These are phyloP conservation scores for Calocybe indica DNA, from an alignment of 768 basidiomycete genomes.

Conservation along the genomic window DNA sequence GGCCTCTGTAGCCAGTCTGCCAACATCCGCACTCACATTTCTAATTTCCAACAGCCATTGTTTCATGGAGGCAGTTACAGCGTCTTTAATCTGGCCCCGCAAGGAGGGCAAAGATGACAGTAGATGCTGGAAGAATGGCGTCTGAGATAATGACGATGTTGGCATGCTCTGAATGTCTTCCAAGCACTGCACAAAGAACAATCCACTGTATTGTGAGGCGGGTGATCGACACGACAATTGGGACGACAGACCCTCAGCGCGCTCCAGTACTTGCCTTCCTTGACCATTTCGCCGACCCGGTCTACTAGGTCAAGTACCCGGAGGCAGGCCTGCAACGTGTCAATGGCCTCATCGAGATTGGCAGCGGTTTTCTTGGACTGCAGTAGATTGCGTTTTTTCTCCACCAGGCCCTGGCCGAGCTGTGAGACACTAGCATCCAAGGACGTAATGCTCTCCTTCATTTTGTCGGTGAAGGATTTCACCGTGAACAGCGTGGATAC, in stretches of 20 bases:
- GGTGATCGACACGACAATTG: conserved; percentile 22
- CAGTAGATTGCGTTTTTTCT: conserved; percentile 88
- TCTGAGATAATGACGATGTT: conserved; percentile 82
- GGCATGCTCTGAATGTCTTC: conserved; percentile 94
- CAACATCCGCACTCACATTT: conserved; percentile 81
- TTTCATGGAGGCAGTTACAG: conserved; percentile 92
- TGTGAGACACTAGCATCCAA: conserved; percentile 86
- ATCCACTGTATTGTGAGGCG: conserved; percentile 23
- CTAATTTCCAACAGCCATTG: conserved; percentile 96
- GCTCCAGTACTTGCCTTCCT: conserved; percentile 93
- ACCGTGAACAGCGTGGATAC: conserved; percentile 96
- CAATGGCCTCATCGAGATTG: conserved; percentile 95
- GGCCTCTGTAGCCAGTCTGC: conserved; percentile 79
- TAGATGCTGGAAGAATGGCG: conserved; percentile 89
- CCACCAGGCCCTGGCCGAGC: conserved; percentile 80
- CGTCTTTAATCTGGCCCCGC: conserved; percentile 83
- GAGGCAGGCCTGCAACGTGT: conserved; percentile 88
- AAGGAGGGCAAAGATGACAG: conserved; percentile 88
- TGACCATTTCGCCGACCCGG: conserved; percentile 89
- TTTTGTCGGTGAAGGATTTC: conserved; percentile 91
- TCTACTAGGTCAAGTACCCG: conserved; percentile 90
- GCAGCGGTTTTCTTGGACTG: conserved; percentile 90
- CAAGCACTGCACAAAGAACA: conserved; percentile 59
- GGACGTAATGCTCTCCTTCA: conserved; percentile 86
- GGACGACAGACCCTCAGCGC: conserved; percentile 77